Percentiles rank a stretch among this genome's conserved stretches.
phyloP scores from a whole-genome alignment of 495 filamentous ascomycete genomes.

The Xylaria acuta region DNA sequence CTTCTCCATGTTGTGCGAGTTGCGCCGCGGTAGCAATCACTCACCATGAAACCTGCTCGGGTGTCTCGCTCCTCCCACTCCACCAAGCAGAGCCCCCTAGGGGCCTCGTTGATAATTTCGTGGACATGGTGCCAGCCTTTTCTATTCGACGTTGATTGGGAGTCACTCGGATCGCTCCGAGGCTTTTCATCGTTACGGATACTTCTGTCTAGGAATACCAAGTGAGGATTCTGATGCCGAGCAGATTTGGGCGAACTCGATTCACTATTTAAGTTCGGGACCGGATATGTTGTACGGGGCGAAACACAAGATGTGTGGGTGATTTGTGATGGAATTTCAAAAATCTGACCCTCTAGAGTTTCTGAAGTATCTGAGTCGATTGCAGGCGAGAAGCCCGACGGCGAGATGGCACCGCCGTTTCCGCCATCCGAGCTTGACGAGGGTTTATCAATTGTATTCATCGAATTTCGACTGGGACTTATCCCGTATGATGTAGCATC shows the following conservation, averaged over 20 bases:
- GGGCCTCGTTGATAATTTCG: background rate
- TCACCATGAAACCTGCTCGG: background rate
- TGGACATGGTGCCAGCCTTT: background rate
- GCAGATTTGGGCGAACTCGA: background rate
- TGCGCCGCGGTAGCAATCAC: background rate
- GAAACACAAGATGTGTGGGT: background rate
- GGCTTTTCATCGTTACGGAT: background rate
- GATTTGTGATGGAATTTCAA: background rate
- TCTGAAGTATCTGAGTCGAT: background rate
- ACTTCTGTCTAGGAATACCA: background rate
- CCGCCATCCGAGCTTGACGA: background rate
- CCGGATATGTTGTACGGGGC: background rate
- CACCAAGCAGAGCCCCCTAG: background rate
- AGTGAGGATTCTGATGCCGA: background rate
- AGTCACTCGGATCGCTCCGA: background rate
- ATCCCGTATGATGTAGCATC: background rate
- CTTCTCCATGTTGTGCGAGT: background rate
- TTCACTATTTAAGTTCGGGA: background rate
- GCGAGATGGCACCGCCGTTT: background rate
- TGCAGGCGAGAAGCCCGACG: too few relatives aligned
- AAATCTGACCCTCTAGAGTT: background rate
- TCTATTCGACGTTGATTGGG: background rate
- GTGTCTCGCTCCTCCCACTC: background rate
- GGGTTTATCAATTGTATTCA: too few relatives aligned
- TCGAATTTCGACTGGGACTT: background rate